Evolutionary conservation across 2,329 filamentous ascomycete species (phyloP), one percentile per base, ranked within the genome.

Genomic region (Amphichorda felina): DNA sequence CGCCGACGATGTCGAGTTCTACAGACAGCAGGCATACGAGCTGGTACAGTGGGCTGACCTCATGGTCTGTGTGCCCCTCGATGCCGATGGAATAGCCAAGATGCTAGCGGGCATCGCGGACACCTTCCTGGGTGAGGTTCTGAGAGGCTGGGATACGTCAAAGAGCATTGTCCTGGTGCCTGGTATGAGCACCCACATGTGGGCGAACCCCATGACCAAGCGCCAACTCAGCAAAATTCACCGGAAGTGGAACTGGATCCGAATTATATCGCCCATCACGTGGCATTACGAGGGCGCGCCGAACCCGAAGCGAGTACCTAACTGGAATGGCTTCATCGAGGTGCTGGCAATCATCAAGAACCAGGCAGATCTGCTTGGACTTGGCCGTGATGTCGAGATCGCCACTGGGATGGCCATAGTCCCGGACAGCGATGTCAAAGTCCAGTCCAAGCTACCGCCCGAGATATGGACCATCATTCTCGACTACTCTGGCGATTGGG

Each of bases 391-490:
- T 46, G 70, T 84, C 38, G 75, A 81, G 41, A 63, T 69, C 19
- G 59, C 67, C 19, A 61, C 64, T 1, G 56, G 59, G 11, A 50
- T 60, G 22, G 51, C 51, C 17, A 50, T 55, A 17, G 47, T 61
- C 5, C 49, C 54, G 1, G 56, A 52, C 16, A 49, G 45, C 31
- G 50, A 52, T 26, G 50, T 51, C 29, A 51, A 47, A 38, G 46
- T 54, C 33, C 58, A 59, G 37, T 59, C 58, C 15, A 63, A 63
- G 29, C 63, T 96, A 1, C 89, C 89, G 1, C 76, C 82, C 0
- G 89, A 96, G 57, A 71, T 95, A 27, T 94, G 88, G 86, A 81
- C 81, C 22, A 81, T 89, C 38, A 82, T 96, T 33, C 75, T 95
- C 30, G 83, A 93, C 43, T 76, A 80, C 42, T 75, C 87, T 1